phyloP scores from a whole-genome alignment of 2,329 filamentous ascomycete genomes.

The Aspergillus sp. region DNA sequence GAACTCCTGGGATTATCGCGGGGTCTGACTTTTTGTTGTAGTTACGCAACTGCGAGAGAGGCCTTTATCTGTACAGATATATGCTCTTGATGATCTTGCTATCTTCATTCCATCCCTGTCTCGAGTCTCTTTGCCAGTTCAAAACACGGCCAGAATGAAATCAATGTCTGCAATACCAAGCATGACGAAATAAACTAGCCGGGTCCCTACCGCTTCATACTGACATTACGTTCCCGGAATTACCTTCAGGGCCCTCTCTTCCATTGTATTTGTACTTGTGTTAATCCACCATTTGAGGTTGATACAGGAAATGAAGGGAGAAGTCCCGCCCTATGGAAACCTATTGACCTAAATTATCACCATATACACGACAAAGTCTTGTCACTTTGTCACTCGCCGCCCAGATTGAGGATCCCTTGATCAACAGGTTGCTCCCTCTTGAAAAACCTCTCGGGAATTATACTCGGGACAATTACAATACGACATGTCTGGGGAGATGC shows the following conservation, averaged over 20 bases:
- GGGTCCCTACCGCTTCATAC: not conserved
- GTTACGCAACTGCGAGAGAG: not conserved
- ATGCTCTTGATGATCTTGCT: not conserved
- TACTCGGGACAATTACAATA: not conserved
- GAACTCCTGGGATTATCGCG: not conserved
- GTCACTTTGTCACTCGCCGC: not conserved
- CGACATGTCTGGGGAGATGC: not conserved
- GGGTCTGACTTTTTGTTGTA: not conserved
- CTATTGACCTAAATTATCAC: not conserved
- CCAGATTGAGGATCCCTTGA: not conserved
- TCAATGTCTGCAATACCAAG: not conserved
- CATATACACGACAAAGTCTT: not conserved
- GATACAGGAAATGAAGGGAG: conserved; percentile 3
- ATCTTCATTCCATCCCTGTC: not conserved
- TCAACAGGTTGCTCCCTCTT: conserved; percentile 10
- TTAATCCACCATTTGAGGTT: not conserved
- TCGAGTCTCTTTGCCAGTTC: not conserved
- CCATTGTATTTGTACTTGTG: conserved; percentile 7
- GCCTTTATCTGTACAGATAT: not conserved
- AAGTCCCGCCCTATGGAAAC: not conserved
- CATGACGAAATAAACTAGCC: not conserved
- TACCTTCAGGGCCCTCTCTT: not conserved
- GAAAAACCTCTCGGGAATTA: conserved; percentile 4
- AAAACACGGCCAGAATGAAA: conserved; percentile 1
- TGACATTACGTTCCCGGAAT: not conserved